Percentiles rank a stretch among this genome's conserved stretches.
Evolutionary conservation across 805 yeast genomes (phyloP).

Genomic region (Saturnispora diversa): DNA sequence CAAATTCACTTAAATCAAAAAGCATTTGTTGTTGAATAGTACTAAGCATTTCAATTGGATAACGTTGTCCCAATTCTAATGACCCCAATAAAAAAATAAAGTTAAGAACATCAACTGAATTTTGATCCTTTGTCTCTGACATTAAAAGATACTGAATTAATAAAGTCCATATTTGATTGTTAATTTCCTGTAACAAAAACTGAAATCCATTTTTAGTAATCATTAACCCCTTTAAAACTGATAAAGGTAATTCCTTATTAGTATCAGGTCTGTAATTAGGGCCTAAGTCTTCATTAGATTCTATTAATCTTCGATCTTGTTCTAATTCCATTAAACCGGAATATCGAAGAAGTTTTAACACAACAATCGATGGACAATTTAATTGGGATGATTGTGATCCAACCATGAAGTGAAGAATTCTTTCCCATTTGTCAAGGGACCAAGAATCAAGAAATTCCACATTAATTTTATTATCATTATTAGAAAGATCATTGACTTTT

Average conservation of each 20-base stretch:
- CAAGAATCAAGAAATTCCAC: slow-evolving; percentile 65
- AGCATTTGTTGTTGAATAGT: slow-evolving; percentile 81
- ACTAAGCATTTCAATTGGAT: slow-evolving; percentile 60
- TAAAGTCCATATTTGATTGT: slow-evolving; percentile 91
- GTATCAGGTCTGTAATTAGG: slow-evolving; percentile 16
- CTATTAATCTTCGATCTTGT: slow-evolving; percentile 25
- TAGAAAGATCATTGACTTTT: slow-evolving; percentile 4
- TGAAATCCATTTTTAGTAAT: slow-evolving; percentile 94
- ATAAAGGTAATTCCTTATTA: slow-evolving; percentile 15
- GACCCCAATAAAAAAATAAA: slow-evolving; percentile 92
- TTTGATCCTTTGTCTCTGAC: slow-evolving; percentile 81
- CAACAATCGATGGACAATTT: slow-evolving; percentile 63
- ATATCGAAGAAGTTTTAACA: slow-evolving; percentile 62
- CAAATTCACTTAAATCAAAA: slow-evolving; percentile 85
- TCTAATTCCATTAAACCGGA: slow-evolving; percentile 82
- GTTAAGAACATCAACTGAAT: slow-evolving; percentile 90
- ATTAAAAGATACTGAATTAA: slow-evolving; percentile 78
- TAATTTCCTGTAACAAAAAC: slow-evolving; percentile 83
- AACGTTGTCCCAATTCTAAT: slow-evolving; percentile 81
- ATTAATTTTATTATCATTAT: slow-evolving; percentile 40
- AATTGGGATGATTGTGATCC: slow-evolving; percentile 67
- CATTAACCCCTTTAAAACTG: slow-evolving; percentile 34
- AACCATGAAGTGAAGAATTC: slow-evolving; percentile 94
- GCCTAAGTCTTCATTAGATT: slow-evolving; percentile 18
- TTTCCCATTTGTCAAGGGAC: slow-evolving; percentile 88